Percentiles rank a stretch among this genome's conserved stretches.
Evolutionary conservation across 1,284 basidiomycete genomes (phyloP).

Genomic region (Marasmius oreades): DNA sequence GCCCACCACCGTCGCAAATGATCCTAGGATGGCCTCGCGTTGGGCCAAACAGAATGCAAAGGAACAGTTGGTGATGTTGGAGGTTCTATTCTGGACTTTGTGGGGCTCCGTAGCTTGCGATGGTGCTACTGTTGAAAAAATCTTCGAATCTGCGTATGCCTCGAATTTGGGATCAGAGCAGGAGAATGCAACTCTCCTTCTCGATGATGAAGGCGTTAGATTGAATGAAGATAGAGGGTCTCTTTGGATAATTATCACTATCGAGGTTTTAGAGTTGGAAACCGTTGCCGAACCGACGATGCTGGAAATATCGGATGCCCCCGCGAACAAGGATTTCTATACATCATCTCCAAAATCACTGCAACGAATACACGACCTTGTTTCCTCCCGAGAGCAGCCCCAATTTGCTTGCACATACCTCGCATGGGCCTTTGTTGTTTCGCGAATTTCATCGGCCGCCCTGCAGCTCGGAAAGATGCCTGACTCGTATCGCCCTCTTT

Average conservation of each 20-base stretch:
- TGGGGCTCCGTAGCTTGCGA: conserved; percentile 72
- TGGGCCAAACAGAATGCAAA: conserved; percentile 80
- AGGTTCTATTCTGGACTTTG: conserved; percentile 83
- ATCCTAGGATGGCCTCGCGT: conserved; percentile 58
- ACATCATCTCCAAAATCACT: conserved; percentile 53
- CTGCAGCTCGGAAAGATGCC: conserved; percentile 47
- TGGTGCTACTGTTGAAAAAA: conserved; percentile 55
- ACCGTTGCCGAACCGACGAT: conserved; percentile 53
- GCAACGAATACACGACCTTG: conserved; percentile 59
- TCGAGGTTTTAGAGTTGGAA: conserved; percentile 83
- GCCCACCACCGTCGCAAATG: conserved; percentile 46
- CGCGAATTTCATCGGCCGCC: conserved; percentile 46
- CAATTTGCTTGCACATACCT: conserved; percentile 69
- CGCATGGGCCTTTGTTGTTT: conserved; percentile 78
- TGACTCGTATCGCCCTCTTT: conserved; percentile 49
- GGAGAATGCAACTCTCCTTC: conserved; percentile 59
- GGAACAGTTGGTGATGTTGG: conserved; percentile 79
- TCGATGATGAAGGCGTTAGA: conserved; percentile 71
- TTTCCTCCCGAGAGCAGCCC: conserved; percentile 52
- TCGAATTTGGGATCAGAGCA: conserved; percentile 70
- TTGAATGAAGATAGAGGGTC: conserved; percentile 66
- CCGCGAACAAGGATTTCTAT: conserved; percentile 49
- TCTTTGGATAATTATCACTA: conserved; percentile 72
- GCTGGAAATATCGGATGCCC: conserved; percentile 49
- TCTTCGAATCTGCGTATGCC: conserved; percentile 63